Evolutionary conservation across 2,329 filamentous ascomycete species (phyloP).

Genomic region (Pseudogymnoascus verrucosus): DNA sequence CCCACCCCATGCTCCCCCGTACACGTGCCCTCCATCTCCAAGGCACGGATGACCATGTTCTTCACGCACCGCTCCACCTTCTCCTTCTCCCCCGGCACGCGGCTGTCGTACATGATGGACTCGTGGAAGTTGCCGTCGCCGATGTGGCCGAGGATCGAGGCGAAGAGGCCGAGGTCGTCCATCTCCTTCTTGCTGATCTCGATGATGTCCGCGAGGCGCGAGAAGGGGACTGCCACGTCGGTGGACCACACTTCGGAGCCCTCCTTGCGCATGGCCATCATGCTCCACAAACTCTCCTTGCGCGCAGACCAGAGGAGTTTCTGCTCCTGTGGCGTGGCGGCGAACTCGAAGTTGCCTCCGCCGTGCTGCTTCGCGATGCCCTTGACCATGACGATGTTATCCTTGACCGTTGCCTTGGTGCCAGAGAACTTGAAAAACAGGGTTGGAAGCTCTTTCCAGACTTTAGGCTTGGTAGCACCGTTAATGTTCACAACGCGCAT

Average conservation of each 20-base stretch:
- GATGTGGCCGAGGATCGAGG: constrained; percentile 80
- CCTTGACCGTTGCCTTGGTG: constrained; percentile 66
- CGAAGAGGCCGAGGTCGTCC: constrained; percentile 77
- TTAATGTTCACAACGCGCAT: constrained; percentile 76
- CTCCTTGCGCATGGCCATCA: constrained; percentile 59
- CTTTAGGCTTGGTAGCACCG: constrained; percentile 57
- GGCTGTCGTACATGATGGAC: constrained; percentile 78
- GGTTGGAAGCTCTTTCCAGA: constrained; percentile 69
- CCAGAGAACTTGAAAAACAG: constrained; percentile 84
- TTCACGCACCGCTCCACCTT: constrained; percentile 77
- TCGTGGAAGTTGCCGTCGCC: constrained; percentile 95
- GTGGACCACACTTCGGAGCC: constrained; percentile 75
- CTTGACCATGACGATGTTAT: constrained; percentile 65
- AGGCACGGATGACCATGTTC: constrained; percentile 81
- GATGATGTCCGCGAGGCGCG: constrained; percentile 62
- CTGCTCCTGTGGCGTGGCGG: constrained; percentile 61
- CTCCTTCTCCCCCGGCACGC: constrained; percentile 58
- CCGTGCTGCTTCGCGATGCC: constrained; percentile 57
- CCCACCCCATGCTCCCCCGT: constrained; percentile 85
- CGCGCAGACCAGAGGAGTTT: constrained; percentile 71
- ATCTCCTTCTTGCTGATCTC: constrained; percentile 85
- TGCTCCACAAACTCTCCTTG: constrained; percentile 79
- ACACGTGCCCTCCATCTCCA: constrained; percentile 91
- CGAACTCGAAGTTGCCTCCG: constrained; percentile 67
- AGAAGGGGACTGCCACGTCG: constrained; percentile 77